Base-by-base conservation (phyloP, 768 basidiomycete genomes). In the Mycena sanguinolenta region DNA sequence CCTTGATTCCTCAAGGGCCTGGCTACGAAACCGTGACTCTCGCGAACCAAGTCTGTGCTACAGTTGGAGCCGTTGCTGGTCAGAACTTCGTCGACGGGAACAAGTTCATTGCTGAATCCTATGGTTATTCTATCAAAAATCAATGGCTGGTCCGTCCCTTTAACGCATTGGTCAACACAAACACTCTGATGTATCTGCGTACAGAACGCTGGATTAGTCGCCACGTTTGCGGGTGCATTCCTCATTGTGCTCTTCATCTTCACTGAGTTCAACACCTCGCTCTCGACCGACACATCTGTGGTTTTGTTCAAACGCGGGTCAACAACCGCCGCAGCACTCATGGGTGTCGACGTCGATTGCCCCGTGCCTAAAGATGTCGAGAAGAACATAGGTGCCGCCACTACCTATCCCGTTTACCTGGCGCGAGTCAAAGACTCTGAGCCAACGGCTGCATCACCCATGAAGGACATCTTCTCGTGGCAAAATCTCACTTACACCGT, bases 401-500 rank as follows among this genome's bases (percentile, higher is more conserved):
- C 9, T 9, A 2, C 9, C 17, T 17, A 8, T 50, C 30, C 23
- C 13, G 28, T 30, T 25, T 17, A 53, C 59, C 21, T 28, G 53
- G n/a, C 58, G 28, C 70, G 73, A 6, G 64, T 69, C 27, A 77
- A 79, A 39, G 79, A 82, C n/a, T 80, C 79, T 39, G 39, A 39
- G 23, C 74, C 76, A 0, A 70, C 62, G 16, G 75, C 69, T n/a
- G 46, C 70, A 19, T 83, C 82, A 73, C 83, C 81, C 60, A 82
- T 79, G 84, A 83, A 77, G 23, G 85, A 92, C 72, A 85, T 91
- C 8, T 96, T 97, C 79, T 93, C 95, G 0, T 97, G 94, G 94
- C 85, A 90, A 59, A 82, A 89, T 69, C 69, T 95, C 58, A 81
- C 84, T 63, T 96, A 96, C 77, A 86, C 85, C 34, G 89, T 96